Percentiles rank a stretch among this genome's conserved stretches.
Evolutionary conservation across 441 rosid species (phyloP).

Genomic region (Gossypium gossypioides): DNA sequence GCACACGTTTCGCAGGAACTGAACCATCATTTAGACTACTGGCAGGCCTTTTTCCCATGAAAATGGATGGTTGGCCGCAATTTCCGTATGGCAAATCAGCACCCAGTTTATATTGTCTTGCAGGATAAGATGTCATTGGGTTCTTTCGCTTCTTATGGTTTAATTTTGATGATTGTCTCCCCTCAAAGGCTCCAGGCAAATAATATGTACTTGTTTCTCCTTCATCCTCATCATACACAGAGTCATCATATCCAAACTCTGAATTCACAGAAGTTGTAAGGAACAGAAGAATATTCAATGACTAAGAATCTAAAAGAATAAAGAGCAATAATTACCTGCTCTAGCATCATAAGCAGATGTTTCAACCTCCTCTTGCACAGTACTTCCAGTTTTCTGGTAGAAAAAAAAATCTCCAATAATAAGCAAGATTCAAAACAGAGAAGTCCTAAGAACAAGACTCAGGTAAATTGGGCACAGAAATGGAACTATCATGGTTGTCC

Average conservation of each 20-base stretch:
- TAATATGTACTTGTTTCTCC: constrained; percentile 73
- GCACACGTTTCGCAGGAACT: constrained; percentile 82
- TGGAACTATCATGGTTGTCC: background rate
- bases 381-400: constrained; percentile 62
- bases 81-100: constrained; percentile 50
- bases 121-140: constrained; percentile 38
- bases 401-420: background rate
- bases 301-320: constrained; percentile 5
- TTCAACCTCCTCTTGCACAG: constrained; percentile 80
- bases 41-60: constrained; percentile 62
- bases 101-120: constrained; percentile 59
- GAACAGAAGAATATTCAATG: constrained; percentile 19
- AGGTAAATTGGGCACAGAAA: background rate
- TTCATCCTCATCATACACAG: constrained; percentile 73
- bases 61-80: constrained; percentile 36
- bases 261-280: constrained; percentile 26
- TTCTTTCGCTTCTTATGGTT: constrained; percentile 49
- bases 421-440: constrained; percentile 9
- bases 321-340: constrained; percentile 46
- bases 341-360: constrained; percentile 59
- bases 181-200: constrained; percentile 57
- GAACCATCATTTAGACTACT: constrained; percentile 48
- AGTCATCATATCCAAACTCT: constrained; percentile 54
- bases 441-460: background rate
- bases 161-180: constrained; percentile 42